A percentile compares a stretch with the other conserved stretches of the same genome.
These are phyloP conservation scores for Colletotrichum salicis DNA, from an alignment of 2,329 filamentous ascomycete genomes.

Conservation along the genomic window DNA sequence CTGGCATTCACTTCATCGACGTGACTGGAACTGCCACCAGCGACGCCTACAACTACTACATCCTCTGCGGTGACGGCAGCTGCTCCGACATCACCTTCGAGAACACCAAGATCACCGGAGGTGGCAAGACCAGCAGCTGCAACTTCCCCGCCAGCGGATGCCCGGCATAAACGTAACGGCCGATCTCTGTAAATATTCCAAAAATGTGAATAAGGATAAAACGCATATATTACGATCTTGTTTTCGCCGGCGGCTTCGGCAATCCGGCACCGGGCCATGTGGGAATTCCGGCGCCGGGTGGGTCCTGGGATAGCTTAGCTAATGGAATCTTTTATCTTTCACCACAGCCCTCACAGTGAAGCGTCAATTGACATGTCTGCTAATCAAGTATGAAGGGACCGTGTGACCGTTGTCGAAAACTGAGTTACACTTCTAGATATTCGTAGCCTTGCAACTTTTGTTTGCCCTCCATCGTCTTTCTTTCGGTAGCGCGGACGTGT, in stretches of 20 bases:
- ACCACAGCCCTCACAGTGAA: neutral
- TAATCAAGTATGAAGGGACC: too few species aligned
- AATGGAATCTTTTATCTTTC: neutral
- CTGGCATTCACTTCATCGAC: slow-evolving; percentile 23
- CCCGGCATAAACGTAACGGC: neutral
- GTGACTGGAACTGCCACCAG: slow-evolving; percentile 17
- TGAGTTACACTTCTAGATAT: too few species aligned
- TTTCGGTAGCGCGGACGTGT: neutral
- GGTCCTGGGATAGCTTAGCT: neutral
- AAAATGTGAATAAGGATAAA: neutral
- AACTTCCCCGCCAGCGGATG: slow-evolving; percentile 33
- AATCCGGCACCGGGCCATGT: neutral
- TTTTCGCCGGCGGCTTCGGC: neutral
- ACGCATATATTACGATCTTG: neutral
- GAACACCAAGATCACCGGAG: slow-evolving; percentile 29
- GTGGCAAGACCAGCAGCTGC: slow-evolving; percentile 24
- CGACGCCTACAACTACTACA: slow-evolving; percentile 30
- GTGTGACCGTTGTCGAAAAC: too few species aligned
- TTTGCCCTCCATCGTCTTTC: neutral
- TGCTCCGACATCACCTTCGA: slow-evolving; percentile 30
- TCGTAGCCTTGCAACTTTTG: neutral
- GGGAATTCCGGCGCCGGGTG: neutral
- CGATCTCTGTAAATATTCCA: slow-evolving; percentile 1
- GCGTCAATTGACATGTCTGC: neutral
- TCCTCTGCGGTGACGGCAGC: slow-evolving; percentile 33